Conservation (phyloP, 139 green algal genomes). For the Tetratostichococcus sp. region DNA sequence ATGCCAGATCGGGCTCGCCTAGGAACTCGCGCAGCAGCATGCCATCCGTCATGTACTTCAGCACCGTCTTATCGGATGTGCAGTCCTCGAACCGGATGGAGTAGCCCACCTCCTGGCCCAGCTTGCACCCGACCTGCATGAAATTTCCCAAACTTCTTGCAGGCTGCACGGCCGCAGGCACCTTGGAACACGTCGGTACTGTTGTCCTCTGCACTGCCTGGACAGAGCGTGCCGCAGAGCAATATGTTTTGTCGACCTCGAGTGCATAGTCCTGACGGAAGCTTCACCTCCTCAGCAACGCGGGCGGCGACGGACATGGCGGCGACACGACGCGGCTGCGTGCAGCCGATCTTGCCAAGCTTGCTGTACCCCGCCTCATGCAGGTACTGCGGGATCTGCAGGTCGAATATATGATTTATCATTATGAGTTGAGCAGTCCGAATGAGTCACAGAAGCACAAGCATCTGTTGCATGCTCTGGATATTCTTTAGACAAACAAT, state of each 20-base stretch:
- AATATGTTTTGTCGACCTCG: neutral
- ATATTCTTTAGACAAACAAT: too few species aligned
- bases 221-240: neutral
- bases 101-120: constrained; percentile 94
- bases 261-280: neutral
- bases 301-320: constrained; percentile 94
- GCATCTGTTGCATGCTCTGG: too few species aligned
- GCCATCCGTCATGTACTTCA: constrained; percentile 99
- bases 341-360: constrained; percentile 81
- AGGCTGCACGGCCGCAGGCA: too few species aligned
- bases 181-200: too few species aligned
- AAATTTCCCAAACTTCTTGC: too few species aligned
- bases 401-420: constrained; percentile 45
- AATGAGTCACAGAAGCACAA: too few species aligned
- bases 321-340: constrained; percentile 91
- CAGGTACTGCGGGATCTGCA: constrained; percentile 95
- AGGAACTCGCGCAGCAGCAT: constrained; percentile 99
- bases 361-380: constrained; percentile 93
- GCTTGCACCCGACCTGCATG: constrained; percentile 73
- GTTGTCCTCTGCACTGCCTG: too few species aligned
- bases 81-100: constrained; percentile 99
- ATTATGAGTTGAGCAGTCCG: too few species aligned
- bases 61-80: constrained; percentile 90
- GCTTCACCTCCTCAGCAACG: constrained; percentile 74
- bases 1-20: constrained; percentile 88